Evolutionary conservation across 2,329 filamentous ascomycete genomes (phyloP).

Genomic region (Penicillium sp.): DNA sequence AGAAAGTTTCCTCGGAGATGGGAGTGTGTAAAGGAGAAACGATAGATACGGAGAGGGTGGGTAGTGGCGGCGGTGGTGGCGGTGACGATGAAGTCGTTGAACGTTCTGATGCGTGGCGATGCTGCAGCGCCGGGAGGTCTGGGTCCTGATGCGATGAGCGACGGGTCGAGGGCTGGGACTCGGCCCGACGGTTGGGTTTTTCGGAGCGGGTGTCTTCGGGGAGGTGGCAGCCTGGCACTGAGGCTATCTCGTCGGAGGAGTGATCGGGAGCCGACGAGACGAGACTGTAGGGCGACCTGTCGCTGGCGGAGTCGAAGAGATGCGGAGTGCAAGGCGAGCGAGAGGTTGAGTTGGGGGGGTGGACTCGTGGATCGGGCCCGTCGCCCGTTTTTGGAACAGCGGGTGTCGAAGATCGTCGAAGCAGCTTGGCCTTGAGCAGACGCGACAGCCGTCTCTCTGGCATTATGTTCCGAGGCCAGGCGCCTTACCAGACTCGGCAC

Average conservation of each 20-base stretch:
- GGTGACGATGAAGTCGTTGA: constrained; percentile 8
- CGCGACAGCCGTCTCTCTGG: constrained; percentile 30
- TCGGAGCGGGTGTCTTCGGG: constrained; percentile 7
- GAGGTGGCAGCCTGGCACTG: constrained; percentile 8
- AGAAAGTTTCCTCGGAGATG: constrained; percentile 16
- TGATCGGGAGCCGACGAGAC: constrained; percentile 20
- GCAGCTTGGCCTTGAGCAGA: constrained; percentile 32
- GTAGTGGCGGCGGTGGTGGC: constrained; percentile 6
- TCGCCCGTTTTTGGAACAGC: constrained; percentile 23
- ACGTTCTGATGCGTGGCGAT: constrained; percentile 10
- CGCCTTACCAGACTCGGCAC: constrained; percentile 2
- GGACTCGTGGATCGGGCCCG: constrained; percentile 22
- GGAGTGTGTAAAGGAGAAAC: constrained; percentile 22
- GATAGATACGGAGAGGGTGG: neutral
- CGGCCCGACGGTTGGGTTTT: constrained; percentile 2
- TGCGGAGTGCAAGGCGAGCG: constrained; percentile 14
- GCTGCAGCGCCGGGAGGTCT: constrained; percentile 8
- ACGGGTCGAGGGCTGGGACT: constrained; percentile 5
- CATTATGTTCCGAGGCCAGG: constrained; percentile 20
- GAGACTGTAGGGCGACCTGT: constrained; percentile 21
- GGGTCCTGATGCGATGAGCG: constrained; percentile 10
- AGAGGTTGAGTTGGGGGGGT: constrained; percentile 18
- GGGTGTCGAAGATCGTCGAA: constrained; percentile 33
- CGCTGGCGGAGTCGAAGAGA: constrained; percentile 19
- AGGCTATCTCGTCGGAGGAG: constrained; percentile 12